Evolutionary conservation across 2,329 filamentous ascomycete species (phyloP), one percentile per base, ranked within the genome.

Genomic region (Colletotrichum sidae): DNA sequence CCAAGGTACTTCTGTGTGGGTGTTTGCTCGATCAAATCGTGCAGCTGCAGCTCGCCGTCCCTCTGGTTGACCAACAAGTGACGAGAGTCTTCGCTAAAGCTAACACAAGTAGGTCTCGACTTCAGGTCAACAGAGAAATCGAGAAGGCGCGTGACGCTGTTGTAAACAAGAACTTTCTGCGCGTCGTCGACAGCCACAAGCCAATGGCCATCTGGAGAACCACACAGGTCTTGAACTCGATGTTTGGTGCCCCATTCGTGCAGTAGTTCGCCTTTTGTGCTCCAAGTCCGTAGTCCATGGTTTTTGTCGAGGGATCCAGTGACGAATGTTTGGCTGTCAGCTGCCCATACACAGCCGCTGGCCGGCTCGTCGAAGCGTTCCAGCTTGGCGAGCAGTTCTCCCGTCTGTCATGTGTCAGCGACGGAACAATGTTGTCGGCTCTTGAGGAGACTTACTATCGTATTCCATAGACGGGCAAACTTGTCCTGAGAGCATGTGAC

Each of bases 341-440:
- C 86, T 6, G 92, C 86, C 95, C 96, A 99, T n/a, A 92, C 91
- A 65, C 94, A 96, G 61, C 92, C 90, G 50, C 92, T 97, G 42
- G 97, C 92, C 0, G 94, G 92, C 72, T 97, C 91, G n/a, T 86
- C 85, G 71, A 96, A 94, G 52, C 89, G 86, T 55, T 88, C 84
- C 13, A 95, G 84, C 8, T 83, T 87, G 60, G 87, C 84, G 45
- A 93, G 80, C 49, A 89, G 81, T 44, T 81, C 79, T 0, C 92
- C 92, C 6, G 85, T 87, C 88, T 93, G 65, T 34, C 12, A 15
- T 11, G 4, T 10, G 38, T 63, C 1, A 50, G 33, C 13, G 17
- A 12, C 12, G 34, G 6, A n/a, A 13, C n/a, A 11, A 2, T 3
- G 8, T 2, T 8, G n/a, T 33, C 25, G 49, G 9, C 15, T 33